Evolutionary conservation across 495 filamentous ascomycete genomes (phyloP), one percentile per base, ranked within the genome.

Genomic region (Trichoderma asperelloides): DNA sequence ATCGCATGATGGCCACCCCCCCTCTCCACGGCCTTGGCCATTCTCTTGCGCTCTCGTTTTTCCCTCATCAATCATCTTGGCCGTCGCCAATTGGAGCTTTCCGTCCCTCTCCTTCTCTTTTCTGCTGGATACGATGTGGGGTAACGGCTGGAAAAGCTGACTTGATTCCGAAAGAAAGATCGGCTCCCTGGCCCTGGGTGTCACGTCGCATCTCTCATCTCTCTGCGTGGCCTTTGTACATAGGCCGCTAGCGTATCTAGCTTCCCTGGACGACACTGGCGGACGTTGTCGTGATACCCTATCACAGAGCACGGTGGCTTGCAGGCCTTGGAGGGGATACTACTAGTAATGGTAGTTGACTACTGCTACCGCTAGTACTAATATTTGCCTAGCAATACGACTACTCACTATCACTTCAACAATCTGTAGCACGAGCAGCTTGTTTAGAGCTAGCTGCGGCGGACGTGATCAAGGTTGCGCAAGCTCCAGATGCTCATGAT

Each of bases 141-240:
- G 55, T 60, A 60, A 13, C 55, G 23, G 55, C 55, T 60, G 55
- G 23, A 11, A 37, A 51, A 30, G 55, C 55, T 60, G 55, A 60
- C 55, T 60, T 60, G 55, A 18, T 28, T 60, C 27, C 55, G 23
- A 60, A 60, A 60, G 27, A 30, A 60, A 27, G 55, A 60, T 60
- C 55, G 55, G 55, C 55, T 60, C 55, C 16, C 55, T 28, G 27
- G 55, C n/a, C 55, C 55, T 60, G 55, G 33, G 55, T 60, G 55
- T 60, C 55, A 60, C 55, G 55, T 60, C 55, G 55, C 55, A 60
- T 60, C 55, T 60, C 55, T 60, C 55, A 60, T 60, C 55, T 60
- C 55, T 60, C 23, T 30, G 23, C 9, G 30, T 60, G 27, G 30
- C 55, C 55, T 37, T 7, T 37, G 33, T 3, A 60, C n/a, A n/a